Percentiles rank a stretch among this genome's conserved stretches.
phyloP scores from a whole-genome alignment of 495 filamentous ascomycete species.

The Xanthoparmelia taractica region DNA sequence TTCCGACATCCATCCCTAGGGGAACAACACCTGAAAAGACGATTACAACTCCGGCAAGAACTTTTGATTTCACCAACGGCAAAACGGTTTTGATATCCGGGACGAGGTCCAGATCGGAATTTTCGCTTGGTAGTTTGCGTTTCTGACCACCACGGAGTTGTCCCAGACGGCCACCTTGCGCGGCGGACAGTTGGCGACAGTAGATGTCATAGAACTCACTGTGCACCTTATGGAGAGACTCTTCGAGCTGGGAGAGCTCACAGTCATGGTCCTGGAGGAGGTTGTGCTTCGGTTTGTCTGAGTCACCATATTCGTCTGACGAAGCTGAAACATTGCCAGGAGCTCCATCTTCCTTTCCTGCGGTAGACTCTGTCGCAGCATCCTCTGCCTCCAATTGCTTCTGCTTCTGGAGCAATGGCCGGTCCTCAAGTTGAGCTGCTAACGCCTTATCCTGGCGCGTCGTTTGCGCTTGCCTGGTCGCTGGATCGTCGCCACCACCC shows the following conservation, averaged over 20 bases:
- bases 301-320: conserved; percentile 40
- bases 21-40: conserved; percentile 89
- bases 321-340: conserved; percentile 25
- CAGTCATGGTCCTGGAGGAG: conserved; percentile 76
- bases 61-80: conserved; percentile 62
- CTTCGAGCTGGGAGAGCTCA: conserved; percentile 67
- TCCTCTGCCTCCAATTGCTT: conserved; percentile 78
- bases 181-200: conserved; percentile 43
- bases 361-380: conserved; percentile 41
- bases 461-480: conserved; percentile 63
- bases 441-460: conserved; percentile 78
- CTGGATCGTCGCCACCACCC: conserved; percentile 63
- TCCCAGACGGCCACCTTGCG: conserved; percentile 52
- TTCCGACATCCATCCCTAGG: conserved; percentile 64
- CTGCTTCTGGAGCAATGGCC: conserved; percentile 80
- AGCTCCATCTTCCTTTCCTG: conserved; percentile 26
- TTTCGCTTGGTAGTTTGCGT: conserved; percentile 36
- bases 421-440: conserved; percentile 78
- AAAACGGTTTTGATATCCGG: conserved; percentile 82
- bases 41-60: conserved; percentile 61
- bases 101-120: conserved; percentile 56
- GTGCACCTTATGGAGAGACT: conserved; percentile 68
- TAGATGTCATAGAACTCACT: conserved; percentile 74
- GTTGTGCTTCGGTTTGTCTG: conserved; percentile 56
- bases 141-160: conserved; percentile 49